Evolutionary conservation across 192 early-diverging fungal genomes (phyloP).

Genomic region (Rhizoclosmatium globosum): DNA sequence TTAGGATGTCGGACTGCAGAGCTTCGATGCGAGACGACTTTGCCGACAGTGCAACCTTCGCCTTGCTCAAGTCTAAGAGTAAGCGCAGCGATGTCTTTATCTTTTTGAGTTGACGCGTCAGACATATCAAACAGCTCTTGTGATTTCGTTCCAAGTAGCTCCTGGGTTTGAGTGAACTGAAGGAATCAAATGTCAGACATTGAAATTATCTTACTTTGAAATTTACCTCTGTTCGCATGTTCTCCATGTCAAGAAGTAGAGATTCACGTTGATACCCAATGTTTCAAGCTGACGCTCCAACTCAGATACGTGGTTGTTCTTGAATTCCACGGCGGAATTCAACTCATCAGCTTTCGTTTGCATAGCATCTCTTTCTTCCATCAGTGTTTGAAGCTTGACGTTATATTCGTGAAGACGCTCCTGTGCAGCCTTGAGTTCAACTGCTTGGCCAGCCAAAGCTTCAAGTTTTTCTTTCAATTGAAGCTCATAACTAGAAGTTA

Average conservation of each 20-base stretch:
- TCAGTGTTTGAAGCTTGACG: too few species aligned
- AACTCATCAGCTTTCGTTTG: background rate
- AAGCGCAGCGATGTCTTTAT: background rate
- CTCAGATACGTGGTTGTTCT: too few species aligned
- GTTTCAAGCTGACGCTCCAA: too few species aligned
- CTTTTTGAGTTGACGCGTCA: background rate
- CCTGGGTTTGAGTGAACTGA: background rate
- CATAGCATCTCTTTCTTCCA: too few species aligned
- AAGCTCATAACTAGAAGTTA: too few species aligned
- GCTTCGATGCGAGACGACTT: background rate
- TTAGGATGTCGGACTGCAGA: background rate
- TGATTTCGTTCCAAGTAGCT: background rate
- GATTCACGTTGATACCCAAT: background rate
- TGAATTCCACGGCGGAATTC: background rate
- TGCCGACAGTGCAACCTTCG: background rate
- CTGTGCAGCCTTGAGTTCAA: too few species aligned
- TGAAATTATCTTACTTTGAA: background rate
- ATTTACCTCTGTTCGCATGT: background rate
- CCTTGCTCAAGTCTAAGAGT: conserved; percentile 5
- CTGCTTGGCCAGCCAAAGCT: too few species aligned
- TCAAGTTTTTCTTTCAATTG: background rate
- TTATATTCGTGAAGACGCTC: too few species aligned
- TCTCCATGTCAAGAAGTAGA: background rate
- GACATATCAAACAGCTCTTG: background rate
- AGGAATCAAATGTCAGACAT: background rate